phyloP scores from a whole-genome alignment of 495 filamentous ascomycete genomes.

The Penicillium silybi region DNA sequence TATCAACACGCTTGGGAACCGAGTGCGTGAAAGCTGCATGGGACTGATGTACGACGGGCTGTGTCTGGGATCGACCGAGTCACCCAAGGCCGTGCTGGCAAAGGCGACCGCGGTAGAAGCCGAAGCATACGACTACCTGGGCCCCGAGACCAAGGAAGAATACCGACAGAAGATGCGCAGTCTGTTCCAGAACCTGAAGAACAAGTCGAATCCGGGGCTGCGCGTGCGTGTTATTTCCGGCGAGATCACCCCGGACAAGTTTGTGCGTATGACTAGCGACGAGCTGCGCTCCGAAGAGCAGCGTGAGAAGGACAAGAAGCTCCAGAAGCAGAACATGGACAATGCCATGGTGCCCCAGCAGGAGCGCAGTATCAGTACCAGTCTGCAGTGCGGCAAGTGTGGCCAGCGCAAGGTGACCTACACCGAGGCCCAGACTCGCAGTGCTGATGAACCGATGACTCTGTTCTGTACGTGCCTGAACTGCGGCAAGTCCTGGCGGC shows the following conservation, averaged over 20 bases:
- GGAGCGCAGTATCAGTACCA: conserved; percentile 77
- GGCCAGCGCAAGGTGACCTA: conserved; percentile 90
- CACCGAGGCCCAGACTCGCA: conserved; percentile 90
- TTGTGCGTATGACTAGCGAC: conserved; percentile 71
- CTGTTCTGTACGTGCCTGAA: conserved; percentile 47
- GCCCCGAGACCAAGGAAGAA: conserved; percentile 61
- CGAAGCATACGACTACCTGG: conserved; percentile 61
- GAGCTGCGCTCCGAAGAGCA: conserved; percentile 76
- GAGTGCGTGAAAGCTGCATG: conserved; percentile 72
- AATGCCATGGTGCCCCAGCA: conserved; percentile 58
- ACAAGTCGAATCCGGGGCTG: conserved; percentile 75
- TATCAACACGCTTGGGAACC: conserved; percentile 61
- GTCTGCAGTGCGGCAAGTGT: conserved; percentile 84
- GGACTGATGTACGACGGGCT: conserved; percentile 83
- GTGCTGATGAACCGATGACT: conserved; percentile 69
- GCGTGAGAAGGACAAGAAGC: conserved; percentile 58
- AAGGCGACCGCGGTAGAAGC: conserved; percentile 69
- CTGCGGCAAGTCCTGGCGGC: conserved; percentile 50
- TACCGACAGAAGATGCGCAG: conserved; percentile 88
- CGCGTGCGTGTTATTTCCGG: conserved; percentile 69
- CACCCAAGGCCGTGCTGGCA: conserved; percentile 54
- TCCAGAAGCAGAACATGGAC: conserved; percentile 90
- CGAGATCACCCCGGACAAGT: conserved; percentile 62
- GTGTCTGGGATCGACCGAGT: conserved; percentile 39
- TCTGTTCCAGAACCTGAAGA: conserved; percentile 90